Conservation (phyloP, 2,329 filamentous ascomycete species). For the Rutstroemia sp. region DNA sequence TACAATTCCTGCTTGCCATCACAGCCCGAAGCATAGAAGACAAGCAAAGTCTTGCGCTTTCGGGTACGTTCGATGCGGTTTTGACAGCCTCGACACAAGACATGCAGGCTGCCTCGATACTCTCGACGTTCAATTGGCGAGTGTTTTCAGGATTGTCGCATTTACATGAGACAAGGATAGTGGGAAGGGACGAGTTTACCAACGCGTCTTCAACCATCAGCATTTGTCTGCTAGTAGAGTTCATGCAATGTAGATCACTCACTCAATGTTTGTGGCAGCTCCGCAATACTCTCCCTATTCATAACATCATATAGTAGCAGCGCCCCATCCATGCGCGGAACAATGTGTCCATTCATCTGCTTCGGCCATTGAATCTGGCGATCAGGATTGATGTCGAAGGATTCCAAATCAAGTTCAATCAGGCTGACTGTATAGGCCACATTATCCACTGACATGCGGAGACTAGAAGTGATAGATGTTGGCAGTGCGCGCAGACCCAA, state of each 20-base stretch:
- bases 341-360: constrained; percentile 60
- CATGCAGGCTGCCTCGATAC: constrained; percentile 59
- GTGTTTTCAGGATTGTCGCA: constrained; percentile 69
- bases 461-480: constrained; percentile 45
- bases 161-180: constrained; percentile 80
- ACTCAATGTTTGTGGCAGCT: constrained; percentile 73
- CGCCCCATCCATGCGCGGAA: constrained; percentile 74
- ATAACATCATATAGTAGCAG: constrained; percentile 84
- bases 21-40: constrained; percentile 67
- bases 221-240: not conserved
- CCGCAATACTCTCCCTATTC: constrained; percentile 65
- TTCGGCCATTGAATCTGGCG: constrained; percentile 59
- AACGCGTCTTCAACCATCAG: constrained; percentile 54
- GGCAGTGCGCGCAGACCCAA: constrained; percentile 48
- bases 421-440: constrained; percentile 51
- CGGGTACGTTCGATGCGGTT: constrained; percentile 61
- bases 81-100: constrained; percentile 67
- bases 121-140: constrained; percentile 63
- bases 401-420: constrained; percentile 59
- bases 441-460: constrained; percentile 52
- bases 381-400: constrained; percentile 52
- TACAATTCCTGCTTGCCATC: constrained; percentile 61
- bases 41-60: constrained; percentile 69
- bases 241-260: constrained; percentile 35
- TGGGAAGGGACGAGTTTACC: constrained; percentile 64